phyloP scores from a whole-genome alignment of 768 basidiomycete genomes.

The Mycena polygramma region DNA sequence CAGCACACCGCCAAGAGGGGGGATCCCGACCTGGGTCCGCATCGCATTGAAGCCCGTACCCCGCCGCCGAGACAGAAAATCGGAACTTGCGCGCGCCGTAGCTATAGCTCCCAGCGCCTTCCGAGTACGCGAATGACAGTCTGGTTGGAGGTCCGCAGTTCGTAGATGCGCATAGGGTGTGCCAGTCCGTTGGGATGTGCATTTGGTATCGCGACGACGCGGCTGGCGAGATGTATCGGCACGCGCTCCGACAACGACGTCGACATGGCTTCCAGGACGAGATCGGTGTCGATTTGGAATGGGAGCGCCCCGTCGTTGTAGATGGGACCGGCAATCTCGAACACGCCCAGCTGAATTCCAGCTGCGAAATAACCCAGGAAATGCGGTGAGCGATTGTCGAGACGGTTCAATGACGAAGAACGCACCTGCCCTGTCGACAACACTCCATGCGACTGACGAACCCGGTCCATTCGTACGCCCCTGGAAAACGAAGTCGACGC shows the following conservation, averaged over 20 bases:
- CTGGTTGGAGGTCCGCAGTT: conserved; percentile 8
- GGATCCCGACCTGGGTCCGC: too few relatives aligned
- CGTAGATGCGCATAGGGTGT: conserved; percentile 8
- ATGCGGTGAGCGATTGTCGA: not conserved
- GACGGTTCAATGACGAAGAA: not conserved
- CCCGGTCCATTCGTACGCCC: conserved; percentile 15
- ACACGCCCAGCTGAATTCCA: conserved; percentile 8
- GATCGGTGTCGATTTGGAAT: conserved; percentile 23
- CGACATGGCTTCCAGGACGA: conserved; percentile 26
- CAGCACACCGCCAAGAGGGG: not conserved
- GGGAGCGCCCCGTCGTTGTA: conserved; percentile 7
- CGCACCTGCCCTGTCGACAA: conserved; percentile 4
- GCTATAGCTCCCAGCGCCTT: not conserved
- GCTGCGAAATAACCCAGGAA: not conserved
- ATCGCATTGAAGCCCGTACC: not conserved
- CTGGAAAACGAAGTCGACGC: conserved; percentile 18
- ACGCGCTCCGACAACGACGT: conserved; percentile 14
- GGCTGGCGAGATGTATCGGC: conserved; percentile 24
- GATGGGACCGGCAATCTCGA: conserved; percentile 26
- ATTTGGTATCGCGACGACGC: not conserved
- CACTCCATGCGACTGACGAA: conserved; percentile 27
- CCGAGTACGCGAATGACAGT: conserved; percentile 2
- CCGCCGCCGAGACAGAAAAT: not conserved
- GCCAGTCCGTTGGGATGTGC: not conserved
- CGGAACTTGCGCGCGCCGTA: not conserved